Base-by-base conservation (phyloP, 306 rosid genomes). In the Senna tora region DNA sequence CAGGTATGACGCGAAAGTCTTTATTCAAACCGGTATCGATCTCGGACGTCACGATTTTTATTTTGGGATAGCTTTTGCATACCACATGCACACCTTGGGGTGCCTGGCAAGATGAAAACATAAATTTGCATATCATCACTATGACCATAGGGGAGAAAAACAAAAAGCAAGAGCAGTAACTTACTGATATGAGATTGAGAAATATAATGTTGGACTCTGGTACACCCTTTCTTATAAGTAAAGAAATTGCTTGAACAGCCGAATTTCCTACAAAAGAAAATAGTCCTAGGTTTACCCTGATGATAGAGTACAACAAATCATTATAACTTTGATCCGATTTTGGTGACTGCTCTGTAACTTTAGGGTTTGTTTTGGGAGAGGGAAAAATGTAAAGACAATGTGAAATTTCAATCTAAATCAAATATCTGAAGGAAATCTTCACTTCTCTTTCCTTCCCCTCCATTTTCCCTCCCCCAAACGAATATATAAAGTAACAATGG, bases 1-100 rank as follows among this genome's bases (percentile, higher is more conserved):
- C 97, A 0, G 99, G 99, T 25, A 92, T 67, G 42, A 95, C 99
- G 7, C 99, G 96, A 64, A 82, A 95, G 78, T 95, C 93, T 64
- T 78, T 66, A 70, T 92, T 95, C 84, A 95, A 79, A 75, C 97
- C 96, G 42, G 16, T 80, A 30, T 95, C 97, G 47, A 92, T 92
- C 86, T 95, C 97, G 58, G 99, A 95, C 39, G 99, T 95, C 83
- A 95, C 93, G 1, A 95, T 95, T 88, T 92, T 95, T 81, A 95
- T 80, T 53, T 92, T 84, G 2, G 99, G 99, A 75, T 89, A 95
- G 46, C 89, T 84, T 87, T 87, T 95, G 85, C 99, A 89, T 79
- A 89, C 97, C 69, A 84, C 72, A 77, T 89, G 97, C 69, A 92
- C 78, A 20, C 99, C 99, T 77, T 89, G 97, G 77, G 99, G 97